Percentiles rank a stretch among this genome's conserved stretches.
phyloP scores from a whole-genome alignment of 352 stramenopile genomes.

The Phytophthora sp. region DNA sequence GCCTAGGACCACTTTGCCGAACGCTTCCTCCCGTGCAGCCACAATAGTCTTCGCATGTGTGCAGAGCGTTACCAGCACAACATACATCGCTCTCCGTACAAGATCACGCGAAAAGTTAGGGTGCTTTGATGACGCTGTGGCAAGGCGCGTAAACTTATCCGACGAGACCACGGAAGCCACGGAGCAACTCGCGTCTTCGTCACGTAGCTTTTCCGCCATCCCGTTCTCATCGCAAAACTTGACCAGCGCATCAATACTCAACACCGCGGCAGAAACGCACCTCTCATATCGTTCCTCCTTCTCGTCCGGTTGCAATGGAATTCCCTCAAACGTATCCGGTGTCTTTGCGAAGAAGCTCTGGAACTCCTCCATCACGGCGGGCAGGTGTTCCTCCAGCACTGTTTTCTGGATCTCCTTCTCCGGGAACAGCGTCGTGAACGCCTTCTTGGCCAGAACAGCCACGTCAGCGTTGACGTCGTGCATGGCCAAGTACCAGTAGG shows the following conservation, averaged over 20 bases:
- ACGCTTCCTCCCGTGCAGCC: conserved; percentile 52
- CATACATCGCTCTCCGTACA: conserved; percentile 73
- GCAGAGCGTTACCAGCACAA: conserved; percentile 60
- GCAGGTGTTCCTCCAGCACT: conserved; percentile 49
- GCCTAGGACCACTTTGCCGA: conserved; percentile 75
- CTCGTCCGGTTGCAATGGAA: conserved; percentile 65
- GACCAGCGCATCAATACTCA: conserved; percentile 66
- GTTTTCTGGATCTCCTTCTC: conserved; percentile 34
- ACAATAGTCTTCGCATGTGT: conserved; percentile 49
- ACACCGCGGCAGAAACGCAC: conserved; percentile 64
- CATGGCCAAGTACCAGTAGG: conserved; percentile 85
- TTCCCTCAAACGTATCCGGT: conserved; percentile 63
- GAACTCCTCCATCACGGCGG: conserved; percentile 65
- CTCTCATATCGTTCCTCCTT: conserved; percentile 79
- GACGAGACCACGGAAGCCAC: conserved; percentile 61
- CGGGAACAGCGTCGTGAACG: conserved; percentile 61
- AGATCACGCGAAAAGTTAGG: conserved; percentile 73
- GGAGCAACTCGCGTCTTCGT: conserved; percentile 38
- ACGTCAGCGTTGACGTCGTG: conserved; percentile 75
- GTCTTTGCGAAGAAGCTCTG: conserved; percentile 68
- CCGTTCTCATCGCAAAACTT: conserved; percentile 50
- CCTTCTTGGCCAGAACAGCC: conserved; percentile 48
- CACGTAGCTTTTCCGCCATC: conserved; percentile 46
- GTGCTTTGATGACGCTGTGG: conserved; percentile 73
- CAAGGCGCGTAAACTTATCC: conserved; percentile 65